phyloP scores from a whole-genome alignment of 495 filamentous ascomycete species.

The Annulohypoxylon moriforme region DNA sequence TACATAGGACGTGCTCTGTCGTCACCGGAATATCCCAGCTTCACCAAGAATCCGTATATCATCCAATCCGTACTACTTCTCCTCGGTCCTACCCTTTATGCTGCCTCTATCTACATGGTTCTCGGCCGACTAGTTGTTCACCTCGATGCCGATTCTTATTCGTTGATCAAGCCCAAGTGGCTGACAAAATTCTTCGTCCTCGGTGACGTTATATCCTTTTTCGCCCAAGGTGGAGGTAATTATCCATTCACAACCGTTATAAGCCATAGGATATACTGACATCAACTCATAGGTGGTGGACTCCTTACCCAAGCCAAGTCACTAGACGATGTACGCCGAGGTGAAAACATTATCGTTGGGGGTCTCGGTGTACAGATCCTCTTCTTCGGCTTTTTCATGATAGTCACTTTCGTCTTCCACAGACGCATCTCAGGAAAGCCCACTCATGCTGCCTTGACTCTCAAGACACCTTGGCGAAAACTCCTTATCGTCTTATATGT shows the following conservation, averaged over 20 bases:
- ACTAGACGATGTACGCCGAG: constrained; percentile 44
- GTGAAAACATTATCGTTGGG: constrained; percentile 57
- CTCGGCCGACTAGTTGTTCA: constrained; percentile 58
- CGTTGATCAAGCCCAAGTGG: constrained; percentile 53
- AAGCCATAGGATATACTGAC: neutral
- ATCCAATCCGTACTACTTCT: constrained; percentile 61
- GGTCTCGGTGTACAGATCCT: constrained; percentile 61
- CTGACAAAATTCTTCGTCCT: constrained; percentile 58
- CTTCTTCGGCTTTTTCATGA: constrained; percentile 64
- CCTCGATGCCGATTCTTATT: constrained; percentile 50
- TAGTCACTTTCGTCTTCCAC: constrained; percentile 56
- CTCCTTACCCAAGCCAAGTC: constrained; percentile 45
- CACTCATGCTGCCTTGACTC: constrained; percentile 11
- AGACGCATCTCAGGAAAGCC: constrained; percentile 31
- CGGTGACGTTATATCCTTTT: constrained; percentile 53
- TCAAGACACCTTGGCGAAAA: constrained; percentile 57
- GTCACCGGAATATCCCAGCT: constrained; percentile 47
- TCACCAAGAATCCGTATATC: constrained; percentile 55
- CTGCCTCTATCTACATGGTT: constrained; percentile 67
- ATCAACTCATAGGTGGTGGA: constrained; percentile 38
- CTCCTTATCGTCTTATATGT: constrained; percentile 65
- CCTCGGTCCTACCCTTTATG: constrained; percentile 63
- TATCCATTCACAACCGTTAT: neutral
- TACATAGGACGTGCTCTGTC: constrained; percentile 65
- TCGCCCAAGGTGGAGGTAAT: constrained; percentile 40